Conservation (phyloP, 148 eudicot species). For the Cornus florida region DNA sequence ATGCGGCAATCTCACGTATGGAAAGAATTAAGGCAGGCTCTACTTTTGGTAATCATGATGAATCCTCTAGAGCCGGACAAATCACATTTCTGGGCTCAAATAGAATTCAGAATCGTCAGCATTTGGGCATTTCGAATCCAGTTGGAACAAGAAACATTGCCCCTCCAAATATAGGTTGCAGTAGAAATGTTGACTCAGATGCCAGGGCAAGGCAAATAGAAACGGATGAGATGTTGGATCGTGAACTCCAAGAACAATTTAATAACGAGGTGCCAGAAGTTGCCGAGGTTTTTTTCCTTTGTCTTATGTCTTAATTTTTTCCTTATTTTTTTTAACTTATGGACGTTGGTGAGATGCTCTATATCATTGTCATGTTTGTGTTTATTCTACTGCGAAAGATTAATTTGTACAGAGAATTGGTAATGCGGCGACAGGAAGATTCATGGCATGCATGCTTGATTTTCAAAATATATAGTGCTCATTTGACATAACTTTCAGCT, state of each 20-base stretch:
- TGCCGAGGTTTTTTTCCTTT: constrained; percentile 50
- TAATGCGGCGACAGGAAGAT: constrained; percentile 30
- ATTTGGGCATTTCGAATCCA: constrained; percentile 25
- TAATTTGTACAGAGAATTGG: constrained; percentile 37
- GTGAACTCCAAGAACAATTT: constrained; percentile 79
- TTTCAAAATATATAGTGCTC: constrained; percentile 19
- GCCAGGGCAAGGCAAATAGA: constrained; percentile 64
- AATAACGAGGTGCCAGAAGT: constrained; percentile 62
- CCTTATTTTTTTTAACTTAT: background rate
- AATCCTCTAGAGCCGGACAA: constrained; percentile 37
- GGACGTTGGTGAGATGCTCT: background rate
- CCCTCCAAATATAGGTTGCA: constrained; percentile 12
- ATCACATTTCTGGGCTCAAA: constrained; percentile 40
- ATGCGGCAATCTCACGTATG: constrained; percentile 19
- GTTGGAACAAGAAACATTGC: constrained; percentile 31
- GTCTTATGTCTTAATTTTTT: background rate
- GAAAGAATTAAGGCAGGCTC: constrained; percentile 54
- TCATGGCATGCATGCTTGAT: constrained; percentile 11
- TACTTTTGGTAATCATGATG: constrained; percentile 31
- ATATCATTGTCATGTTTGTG: background rate
- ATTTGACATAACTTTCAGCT: no score
- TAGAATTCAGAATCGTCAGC: constrained; percentile 20
- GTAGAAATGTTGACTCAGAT: constrained; percentile 40
- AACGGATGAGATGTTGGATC: constrained; percentile 88
- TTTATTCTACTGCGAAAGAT: constrained; percentile 21